These are phyloP conservation scores for Thermothielavioides terrestris DNA, from an alignment of 495 filamentous ascomycete species.

Conservation along the genomic window DNA sequence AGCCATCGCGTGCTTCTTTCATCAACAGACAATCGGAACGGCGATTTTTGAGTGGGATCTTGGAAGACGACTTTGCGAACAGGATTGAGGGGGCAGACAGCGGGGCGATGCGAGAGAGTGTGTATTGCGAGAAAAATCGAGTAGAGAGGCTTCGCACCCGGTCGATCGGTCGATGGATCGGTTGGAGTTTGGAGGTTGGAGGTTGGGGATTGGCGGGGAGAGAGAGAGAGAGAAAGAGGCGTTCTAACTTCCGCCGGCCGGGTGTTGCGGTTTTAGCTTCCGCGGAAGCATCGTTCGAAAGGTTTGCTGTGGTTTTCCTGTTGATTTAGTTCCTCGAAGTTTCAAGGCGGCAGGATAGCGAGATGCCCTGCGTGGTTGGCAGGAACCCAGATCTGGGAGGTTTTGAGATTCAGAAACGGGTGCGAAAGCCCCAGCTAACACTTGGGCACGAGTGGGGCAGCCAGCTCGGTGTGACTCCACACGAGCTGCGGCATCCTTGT, in stretches of 20 bases:
- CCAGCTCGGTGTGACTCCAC: background rate
- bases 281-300: background rate
- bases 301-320: background rate
- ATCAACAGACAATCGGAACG: background rate
- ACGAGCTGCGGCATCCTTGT: too few species aligned
- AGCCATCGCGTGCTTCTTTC: constrained; percentile 3
- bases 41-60: background rate
- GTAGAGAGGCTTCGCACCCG: too few species aligned
- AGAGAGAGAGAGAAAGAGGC: background rate
- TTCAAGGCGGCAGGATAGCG: background rate
- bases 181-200: too few species aligned
- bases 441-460: constrained; percentile 5
- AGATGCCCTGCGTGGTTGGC: background rate
- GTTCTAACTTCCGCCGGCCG: background rate
- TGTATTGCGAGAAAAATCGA: too few species aligned
- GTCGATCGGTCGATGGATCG: too few species aligned
- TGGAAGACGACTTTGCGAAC: too few species aligned
- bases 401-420: background rate
- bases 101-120: too few species aligned
- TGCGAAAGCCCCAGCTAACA: background rate
- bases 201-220: background rate
- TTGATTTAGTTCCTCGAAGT: too few species aligned
- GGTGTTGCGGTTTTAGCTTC: background rate
- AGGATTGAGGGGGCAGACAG: too few species aligned
- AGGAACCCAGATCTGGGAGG: background rate